Conservation (phyloP, 495 filamentous ascomycete genomes). For the Hyphodiscus hymeniophilus region DNA sequence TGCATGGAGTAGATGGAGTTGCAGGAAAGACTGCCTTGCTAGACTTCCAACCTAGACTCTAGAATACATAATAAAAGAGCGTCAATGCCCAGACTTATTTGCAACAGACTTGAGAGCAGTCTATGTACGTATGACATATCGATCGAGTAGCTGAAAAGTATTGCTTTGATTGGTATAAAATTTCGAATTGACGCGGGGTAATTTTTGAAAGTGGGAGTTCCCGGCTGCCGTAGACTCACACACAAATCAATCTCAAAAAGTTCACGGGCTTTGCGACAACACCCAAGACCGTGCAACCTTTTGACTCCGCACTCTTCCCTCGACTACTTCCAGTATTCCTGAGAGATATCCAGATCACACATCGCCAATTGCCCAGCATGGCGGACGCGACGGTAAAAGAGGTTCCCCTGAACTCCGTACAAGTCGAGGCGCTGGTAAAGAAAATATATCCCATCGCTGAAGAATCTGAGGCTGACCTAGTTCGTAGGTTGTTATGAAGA, state of each 20-base stretch:
- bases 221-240: background rate
- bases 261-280: constrained; percentile 3
- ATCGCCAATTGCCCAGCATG: constrained; percentile 14
- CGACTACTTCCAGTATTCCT: background rate
- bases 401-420: constrained; percentile 59
- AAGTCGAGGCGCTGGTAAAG: constrained; percentile 70
- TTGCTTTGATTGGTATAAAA: too few species aligned
- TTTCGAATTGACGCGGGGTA: too few species aligned
- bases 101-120: too few species aligned
- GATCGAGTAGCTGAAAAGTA: too few species aligned
- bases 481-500: constrained; percentile 84
- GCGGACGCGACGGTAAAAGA: constrained; percentile 33
- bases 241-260: constrained; percentile 6
- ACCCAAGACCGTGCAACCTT: background rate
- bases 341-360: background rate
- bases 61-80: constrained; percentile 2
- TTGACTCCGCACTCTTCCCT: background rate
- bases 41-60: too few species aligned
- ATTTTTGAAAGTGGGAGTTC: background rate
- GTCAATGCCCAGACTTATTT: background rate
- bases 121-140: too few species aligned
- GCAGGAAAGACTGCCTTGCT: background rate
- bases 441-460: constrained; percentile 9
- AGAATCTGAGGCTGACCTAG: constrained; percentile 20
- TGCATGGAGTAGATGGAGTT: background rate